Conservation (phyloP, 805 yeast genomes). For the Dipodascus albidus region DNA sequence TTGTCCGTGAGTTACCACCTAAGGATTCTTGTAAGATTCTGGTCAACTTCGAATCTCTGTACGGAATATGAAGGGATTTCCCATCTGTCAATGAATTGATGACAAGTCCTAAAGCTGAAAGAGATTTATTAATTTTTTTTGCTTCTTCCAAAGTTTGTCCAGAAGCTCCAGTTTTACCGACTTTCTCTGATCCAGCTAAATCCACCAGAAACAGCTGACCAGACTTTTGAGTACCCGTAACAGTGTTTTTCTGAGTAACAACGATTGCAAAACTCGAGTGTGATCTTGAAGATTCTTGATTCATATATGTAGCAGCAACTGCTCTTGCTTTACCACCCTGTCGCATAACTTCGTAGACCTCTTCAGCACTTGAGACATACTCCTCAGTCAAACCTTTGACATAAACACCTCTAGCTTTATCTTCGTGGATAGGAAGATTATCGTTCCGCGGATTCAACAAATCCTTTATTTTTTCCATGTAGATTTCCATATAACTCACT, state of each 20-base stretch:
- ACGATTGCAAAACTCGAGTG: constrained; percentile 69
- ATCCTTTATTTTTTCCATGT: constrained; percentile 68
- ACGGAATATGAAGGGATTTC: constrained; percentile 54
- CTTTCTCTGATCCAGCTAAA: constrained; percentile 79
- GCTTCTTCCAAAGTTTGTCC: constrained; percentile 75
- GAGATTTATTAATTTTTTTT: constrained; percentile 68
- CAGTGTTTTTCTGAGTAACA: constrained; percentile 46
- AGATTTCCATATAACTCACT: constrained; percentile 70
- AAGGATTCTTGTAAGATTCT: constrained; percentile 67
- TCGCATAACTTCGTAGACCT: constrained; percentile 45
- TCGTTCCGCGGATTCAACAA: constrained; percentile 37
- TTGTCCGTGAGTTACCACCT: constrained; percentile 75
- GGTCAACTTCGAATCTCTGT: constrained; percentile 69
- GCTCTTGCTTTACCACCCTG: constrained; percentile 48
- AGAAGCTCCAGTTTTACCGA: constrained; percentile 63
- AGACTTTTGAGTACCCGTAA: constrained; percentile 45
- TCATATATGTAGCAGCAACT: constrained; percentile 55
- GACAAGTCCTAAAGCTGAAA: constrained; percentile 70
- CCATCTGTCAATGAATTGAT: constrained; percentile 69
- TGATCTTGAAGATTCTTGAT: constrained; percentile 62
- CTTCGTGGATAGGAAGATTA: constrained; percentile 49
- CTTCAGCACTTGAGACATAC: constrained; percentile 46
- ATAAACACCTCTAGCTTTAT: constrained; percentile 50
- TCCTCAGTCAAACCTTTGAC: constrained; percentile 60
- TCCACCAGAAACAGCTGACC: constrained; percentile 69